These are phyloP conservation scores for Trichosporon sp. DNA, from an alignment of 1,284 basidiomycete genomes.

Conservation along the genomic window DNA sequence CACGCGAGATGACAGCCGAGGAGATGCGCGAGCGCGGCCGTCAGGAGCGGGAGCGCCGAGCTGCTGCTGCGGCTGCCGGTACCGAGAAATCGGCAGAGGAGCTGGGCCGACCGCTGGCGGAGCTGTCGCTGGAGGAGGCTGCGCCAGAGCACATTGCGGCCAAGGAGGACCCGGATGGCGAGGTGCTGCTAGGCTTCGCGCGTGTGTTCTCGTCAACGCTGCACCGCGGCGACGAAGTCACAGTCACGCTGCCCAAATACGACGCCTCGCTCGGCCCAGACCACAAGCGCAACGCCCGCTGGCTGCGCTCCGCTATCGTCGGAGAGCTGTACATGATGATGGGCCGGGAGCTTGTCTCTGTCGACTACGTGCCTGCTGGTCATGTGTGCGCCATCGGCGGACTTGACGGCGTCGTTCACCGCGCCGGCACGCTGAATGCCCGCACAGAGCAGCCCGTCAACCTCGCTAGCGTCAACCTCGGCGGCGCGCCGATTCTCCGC, in stretches of 20 bases:
- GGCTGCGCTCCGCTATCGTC: conserved; percentile 60
- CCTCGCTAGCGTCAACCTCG: conserved; percentile 67
- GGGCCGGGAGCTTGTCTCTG: conserved; percentile 85
- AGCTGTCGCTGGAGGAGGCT: conserved; percentile 30
- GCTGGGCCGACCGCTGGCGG: conserved; percentile 23
- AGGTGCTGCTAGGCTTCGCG: conserved; percentile 83
- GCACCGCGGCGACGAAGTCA: conserved; percentile 59
- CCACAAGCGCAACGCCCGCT: conserved; percentile 66
- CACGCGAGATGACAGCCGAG: conserved; percentile 70
- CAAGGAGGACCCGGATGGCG: conserved; percentile 35
- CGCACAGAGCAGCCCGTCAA: conserved; percentile 62
- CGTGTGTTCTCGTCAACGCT: conserved; percentile 88
- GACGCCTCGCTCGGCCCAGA: conserved; percentile 59
- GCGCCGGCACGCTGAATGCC: conserved; percentile 70
- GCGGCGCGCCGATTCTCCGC: conserved; percentile 83
- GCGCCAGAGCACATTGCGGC: conserved; percentile 13
- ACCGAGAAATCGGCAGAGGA: conserved; percentile 26
- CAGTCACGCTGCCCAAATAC: conserved; percentile 86
- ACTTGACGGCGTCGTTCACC: conserved; percentile 80
- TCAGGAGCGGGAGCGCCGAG: conserved; percentile 58
- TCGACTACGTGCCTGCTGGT: conserved; percentile 81
- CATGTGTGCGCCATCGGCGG: conserved; percentile 93
- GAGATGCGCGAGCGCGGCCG: conserved; percentile 71
- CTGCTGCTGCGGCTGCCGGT: conserved; percentile 41
- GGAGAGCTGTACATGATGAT: conserved; percentile 93